Percentiles rank a stretch among this genome's conserved stretches.
Conservation (phyloP, 345 rosid genomes). For the Abelmoschus esculentus region DNA sequence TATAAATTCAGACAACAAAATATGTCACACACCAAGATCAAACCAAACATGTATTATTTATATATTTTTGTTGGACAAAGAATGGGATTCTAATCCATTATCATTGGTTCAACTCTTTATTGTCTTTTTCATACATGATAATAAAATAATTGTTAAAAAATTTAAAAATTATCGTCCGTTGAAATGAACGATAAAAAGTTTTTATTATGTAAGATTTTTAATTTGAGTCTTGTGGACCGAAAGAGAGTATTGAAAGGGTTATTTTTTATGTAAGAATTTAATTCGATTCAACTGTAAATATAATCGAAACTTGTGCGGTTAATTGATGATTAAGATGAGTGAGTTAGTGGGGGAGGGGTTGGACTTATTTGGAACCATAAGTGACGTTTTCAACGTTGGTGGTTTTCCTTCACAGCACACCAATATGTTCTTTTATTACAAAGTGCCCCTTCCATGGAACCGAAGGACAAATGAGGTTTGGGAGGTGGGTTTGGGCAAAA, state of each 20-base stretch:
- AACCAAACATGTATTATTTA: background rate
- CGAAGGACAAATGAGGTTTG: conserved; percentile 20
- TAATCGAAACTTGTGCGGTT: too few relatives aligned
- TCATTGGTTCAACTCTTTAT: background rate
- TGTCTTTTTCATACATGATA: background rate
- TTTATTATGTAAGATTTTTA: too few relatives aligned
- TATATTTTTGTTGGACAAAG: conserved; percentile 2
- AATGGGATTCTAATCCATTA: conserved; percentile 15
- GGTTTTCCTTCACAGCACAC: background rate
- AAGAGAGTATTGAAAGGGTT: too few relatives aligned
- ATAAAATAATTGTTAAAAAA: background rate
- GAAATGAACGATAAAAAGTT: too few relatives aligned
- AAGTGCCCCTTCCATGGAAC: conserved; percentile 17
- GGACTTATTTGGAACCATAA: background rate
- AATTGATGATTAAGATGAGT: too few relatives aligned
- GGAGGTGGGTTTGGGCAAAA: conserved; percentile 4
- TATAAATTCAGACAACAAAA: background rate
- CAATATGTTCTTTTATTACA: background rate
- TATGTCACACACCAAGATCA: background rate
- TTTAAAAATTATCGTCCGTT: too few relatives aligned
- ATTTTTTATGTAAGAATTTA: too few relatives aligned
- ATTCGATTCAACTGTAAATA: too few relatives aligned
- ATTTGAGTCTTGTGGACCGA: too few relatives aligned
- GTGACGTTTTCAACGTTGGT: conserved; percentile 5
- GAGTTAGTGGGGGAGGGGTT: background rate